Percentiles rank a stretch among this genome's conserved stretches.
Conservation (phyloP, 805 yeast genomes). For the Kluyveromyces nonfermentans region DNA sequence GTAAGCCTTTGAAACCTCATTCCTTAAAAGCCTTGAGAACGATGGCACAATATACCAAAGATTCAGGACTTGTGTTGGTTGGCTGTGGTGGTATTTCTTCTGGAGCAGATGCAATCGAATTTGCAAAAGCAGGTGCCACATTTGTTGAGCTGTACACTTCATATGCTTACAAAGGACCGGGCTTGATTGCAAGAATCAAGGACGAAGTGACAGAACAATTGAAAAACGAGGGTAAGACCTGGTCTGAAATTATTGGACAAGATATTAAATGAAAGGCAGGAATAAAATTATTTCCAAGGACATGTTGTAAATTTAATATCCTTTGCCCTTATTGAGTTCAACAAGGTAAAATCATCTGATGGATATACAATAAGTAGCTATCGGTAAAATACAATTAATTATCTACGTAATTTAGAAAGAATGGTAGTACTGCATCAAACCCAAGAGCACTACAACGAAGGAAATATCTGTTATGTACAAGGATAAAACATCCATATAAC, state of each 20-base stretch:
- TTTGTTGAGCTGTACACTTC: constrained; percentile 81
- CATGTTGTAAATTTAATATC: not conserved
- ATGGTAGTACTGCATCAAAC: constrained; percentile 17
- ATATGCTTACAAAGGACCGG: constrained; percentile 90
- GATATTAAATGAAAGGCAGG: constrained; percentile 34
- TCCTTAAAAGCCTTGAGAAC: constrained; percentile 61
- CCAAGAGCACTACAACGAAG: constrained; percentile 24
- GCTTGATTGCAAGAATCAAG: constrained; percentile 54
- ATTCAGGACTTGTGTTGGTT: constrained; percentile 59
- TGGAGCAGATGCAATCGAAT: constrained; percentile 85
- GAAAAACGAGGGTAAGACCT: constrained; percentile 64
- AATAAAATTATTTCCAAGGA: not conserved
- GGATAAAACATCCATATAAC: constrained; percentile 28
- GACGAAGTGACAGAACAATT: constrained; percentile 52
- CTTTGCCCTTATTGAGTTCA: not conserved
- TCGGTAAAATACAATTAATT: not conserved
- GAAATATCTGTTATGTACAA: constrained; percentile 27
- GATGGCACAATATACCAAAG: constrained; percentile 70
- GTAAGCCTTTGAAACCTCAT: constrained; percentile 79
- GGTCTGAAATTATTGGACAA: constrained; percentile 70
- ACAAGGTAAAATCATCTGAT: too few relatives aligned
- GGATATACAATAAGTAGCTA: not conserved
- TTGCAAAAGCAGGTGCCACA: constrained; percentile 90
- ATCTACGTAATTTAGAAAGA: not conserved
- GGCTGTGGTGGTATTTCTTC: constrained; percentile 93